Conservation (phyloP, 371 early-diverging fungal species). For the Apophysomyces elegans region DNA sequence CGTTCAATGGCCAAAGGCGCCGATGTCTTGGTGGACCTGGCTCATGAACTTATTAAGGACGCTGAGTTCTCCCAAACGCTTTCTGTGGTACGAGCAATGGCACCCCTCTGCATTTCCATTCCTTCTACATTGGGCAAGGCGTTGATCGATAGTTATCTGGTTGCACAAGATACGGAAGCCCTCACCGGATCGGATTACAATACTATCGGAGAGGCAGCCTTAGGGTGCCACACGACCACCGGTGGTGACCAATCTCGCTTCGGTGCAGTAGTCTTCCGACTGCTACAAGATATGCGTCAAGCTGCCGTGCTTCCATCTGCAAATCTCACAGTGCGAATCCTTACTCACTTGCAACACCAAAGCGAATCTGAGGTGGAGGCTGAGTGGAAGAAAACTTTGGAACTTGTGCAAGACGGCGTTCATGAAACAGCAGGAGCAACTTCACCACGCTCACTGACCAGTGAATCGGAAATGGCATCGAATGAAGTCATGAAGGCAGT, state of each 20-base stretch:
- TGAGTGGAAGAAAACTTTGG: slow-evolving; percentile 17
- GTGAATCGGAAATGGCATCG: slow-evolving; percentile 16
- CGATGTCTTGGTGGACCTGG: slow-evolving; percentile 21
- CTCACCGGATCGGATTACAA: slow-evolving; percentile 17
- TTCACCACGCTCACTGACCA: neutral
- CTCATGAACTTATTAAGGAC: slow-evolving; percentile 5
- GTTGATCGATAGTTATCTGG: neutral
- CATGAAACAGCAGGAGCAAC: neutral
- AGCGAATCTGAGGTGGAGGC: slow-evolving; percentile 15
- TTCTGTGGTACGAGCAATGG: slow-evolving; percentile 14
- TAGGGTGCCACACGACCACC: slow-evolving; percentile 11
- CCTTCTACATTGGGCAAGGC: slow-evolving; percentile 5
- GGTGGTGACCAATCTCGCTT: neutral
- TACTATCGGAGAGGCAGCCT: slow-evolving; percentile 20
- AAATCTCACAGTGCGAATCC: slow-evolving; percentile 13
- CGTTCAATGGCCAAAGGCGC: slow-evolving; percentile 34
- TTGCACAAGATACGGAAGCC: neutral
- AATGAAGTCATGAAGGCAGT: slow-evolving; percentile 32
- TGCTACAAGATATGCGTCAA: slow-evolving; percentile 7
- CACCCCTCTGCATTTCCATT: slow-evolving; percentile 5
- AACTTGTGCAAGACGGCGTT: slow-evolving; percentile 6
- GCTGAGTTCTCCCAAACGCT: slow-evolving; percentile 5
- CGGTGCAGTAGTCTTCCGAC: slow-evolving; percentile 12
- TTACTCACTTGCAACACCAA: slow-evolving; percentile 16
- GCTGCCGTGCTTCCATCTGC: slow-evolving; percentile 8